Conservation (phyloP, 371 early-diverging fungal genomes). For the Mucor irregularis region DNA sequence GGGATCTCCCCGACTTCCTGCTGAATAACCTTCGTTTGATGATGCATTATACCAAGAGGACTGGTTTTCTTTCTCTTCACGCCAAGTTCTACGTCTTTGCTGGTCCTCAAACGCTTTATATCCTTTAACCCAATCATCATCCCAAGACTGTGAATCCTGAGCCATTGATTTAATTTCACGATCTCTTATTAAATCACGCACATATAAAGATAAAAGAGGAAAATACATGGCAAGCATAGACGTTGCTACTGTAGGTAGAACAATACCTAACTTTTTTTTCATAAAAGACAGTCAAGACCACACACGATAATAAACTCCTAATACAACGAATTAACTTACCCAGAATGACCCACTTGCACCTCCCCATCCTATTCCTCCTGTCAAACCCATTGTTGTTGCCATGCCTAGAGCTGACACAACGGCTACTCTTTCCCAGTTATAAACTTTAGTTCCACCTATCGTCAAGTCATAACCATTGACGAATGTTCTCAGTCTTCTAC, state of each 20-base stretch:
- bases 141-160: slow-evolving; percentile 52
- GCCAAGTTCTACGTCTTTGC: slow-evolving; percentile 54
- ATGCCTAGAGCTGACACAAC: slow-evolving; percentile 49
- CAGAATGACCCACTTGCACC: slow-evolving; percentile 49
- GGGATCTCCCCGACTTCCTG: slow-evolving; percentile 30
- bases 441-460: slow-evolving; percentile 55
- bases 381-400: slow-evolving; percentile 36
- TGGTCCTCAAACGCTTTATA: slow-evolving; percentile 60
- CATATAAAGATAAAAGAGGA: slow-evolving; percentile 49
- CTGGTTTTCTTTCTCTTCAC: slow-evolving; percentile 39
- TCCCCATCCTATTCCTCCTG: slow-evolving; percentile 47
- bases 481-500: slow-evolving; percentile 57
- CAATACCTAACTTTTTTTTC: slow-evolving; percentile 53
- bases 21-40: slow-evolving; percentile 1
- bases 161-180: slow-evolving; percentile 49
- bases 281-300: not conserved
- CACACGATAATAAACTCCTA: not conserved
- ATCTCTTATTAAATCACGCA: slow-evolving; percentile 51
- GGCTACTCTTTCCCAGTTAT: slow-evolving; percentile 58
- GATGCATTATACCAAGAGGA: slow-evolving; percentile 13
- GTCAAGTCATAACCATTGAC: slow-evolving; percentile 55
- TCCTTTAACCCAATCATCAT: slow-evolving; percentile 56
- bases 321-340: slow-evolving; percentile 19
- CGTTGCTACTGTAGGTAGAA: slow-evolving; percentile 51
- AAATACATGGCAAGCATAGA: slow-evolving; percentile 57